phyloP scores from a whole-genome alignment of 306 rosid species.

The Canavalia gladiata region DNA sequence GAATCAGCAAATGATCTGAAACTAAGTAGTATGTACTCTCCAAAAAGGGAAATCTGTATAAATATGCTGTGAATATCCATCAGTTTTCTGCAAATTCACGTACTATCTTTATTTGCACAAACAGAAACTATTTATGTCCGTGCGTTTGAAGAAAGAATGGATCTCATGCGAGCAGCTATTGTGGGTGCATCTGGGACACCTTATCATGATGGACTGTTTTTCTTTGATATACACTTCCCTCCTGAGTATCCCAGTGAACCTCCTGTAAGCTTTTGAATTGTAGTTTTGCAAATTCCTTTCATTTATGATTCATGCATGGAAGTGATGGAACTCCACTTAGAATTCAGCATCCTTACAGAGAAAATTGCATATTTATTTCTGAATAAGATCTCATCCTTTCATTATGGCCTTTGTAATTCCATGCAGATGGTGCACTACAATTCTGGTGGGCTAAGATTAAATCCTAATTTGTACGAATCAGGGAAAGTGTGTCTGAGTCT shows the following conservation, averaged over 20 bases:
- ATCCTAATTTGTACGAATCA: conserved; percentile 93
- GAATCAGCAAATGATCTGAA: conserved; percentile 15
- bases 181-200: conserved; percentile 98
- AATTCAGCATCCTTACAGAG: conserved; percentile 29
- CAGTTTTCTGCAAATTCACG: conserved; percentile 27
- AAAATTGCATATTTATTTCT: conserved; percentile 27
- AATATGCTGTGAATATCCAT: conserved; percentile 22
- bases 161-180: conserved; percentile 85
- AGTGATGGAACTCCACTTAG: conserved; percentile 20
- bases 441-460: conserved; percentile 88
- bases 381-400: conserved; percentile 33
- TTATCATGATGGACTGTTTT: conserved; percentile 92
- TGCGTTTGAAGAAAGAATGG: conserved; percentile 90
- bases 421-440: conserved; percentile 87
- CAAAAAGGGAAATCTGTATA: conserved; percentile 4
- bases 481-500: conserved; percentile 98
- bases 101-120: conserved; percentile 24
- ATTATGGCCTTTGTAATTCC: conserved; percentile 43
- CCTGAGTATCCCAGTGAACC: conserved; percentile 84
- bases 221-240: conserved; percentile 89
- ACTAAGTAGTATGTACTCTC: conserved; percentile 19
- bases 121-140: conserved; percentile 90
- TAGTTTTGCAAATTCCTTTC: conserved; percentile 20
- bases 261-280: conserved; percentile 74
- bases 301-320: conserved; percentile 34